A percentile compares a stretch with the other conserved stretches of the same genome.
phyloP scores from a whole-genome alignment of 352 stramenopile species.

The Globisporangium acanthophoron region DNA sequence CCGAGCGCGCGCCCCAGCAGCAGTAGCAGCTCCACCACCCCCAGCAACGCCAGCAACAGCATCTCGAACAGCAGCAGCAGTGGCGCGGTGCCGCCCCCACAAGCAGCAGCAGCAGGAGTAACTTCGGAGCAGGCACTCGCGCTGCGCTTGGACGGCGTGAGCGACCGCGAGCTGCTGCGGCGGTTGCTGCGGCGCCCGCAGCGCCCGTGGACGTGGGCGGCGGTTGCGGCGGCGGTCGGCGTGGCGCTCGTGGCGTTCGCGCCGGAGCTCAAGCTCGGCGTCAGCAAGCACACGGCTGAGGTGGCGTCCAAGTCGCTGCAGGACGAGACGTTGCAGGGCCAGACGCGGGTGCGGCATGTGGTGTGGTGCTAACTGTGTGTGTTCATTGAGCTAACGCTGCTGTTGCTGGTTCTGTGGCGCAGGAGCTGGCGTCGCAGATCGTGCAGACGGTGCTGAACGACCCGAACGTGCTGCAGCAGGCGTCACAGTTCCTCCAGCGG shows the following conservation, averaged over 20 bases:
- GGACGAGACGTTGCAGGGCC: conserved; percentile 71
- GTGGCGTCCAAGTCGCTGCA: conserved; percentile 76
- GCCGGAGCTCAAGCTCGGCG: conserved; percentile 68
- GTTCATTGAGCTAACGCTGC: background rate
- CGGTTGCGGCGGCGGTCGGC: conserved; percentile 25
- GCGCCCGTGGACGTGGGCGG: conserved; percentile 53
- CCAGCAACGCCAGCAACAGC: background rate
- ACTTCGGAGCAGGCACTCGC: background rate
- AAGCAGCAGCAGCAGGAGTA: background rate
- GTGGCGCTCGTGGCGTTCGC: conserved; percentile 67
- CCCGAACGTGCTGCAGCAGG: conserved; percentile 77
- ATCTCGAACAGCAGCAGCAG: background rate
- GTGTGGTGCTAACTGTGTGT: background rate
- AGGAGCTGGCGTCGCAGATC: conserved; percentile 77
- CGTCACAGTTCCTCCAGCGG: conserved; percentile 64
- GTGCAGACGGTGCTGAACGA: conserved; percentile 85
- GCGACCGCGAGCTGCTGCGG: conserved; percentile 33
- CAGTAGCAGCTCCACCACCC: background rate
- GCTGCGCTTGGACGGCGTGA: conserved; percentile 22
- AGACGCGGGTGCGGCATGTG: conserved; percentile 31
- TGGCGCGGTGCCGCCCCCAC: background rate
- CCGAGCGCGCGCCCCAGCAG: background rate
- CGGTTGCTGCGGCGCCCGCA: conserved; percentile 41
- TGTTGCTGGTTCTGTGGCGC: background rate
- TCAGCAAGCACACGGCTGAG: conserved; percentile 82